A percentile compares a stretch with the other conserved stretches of the same genome.
Conservation (phyloP, 2,329 filamentous ascomycete genomes). For the Lecanicillium sp. region DNA sequence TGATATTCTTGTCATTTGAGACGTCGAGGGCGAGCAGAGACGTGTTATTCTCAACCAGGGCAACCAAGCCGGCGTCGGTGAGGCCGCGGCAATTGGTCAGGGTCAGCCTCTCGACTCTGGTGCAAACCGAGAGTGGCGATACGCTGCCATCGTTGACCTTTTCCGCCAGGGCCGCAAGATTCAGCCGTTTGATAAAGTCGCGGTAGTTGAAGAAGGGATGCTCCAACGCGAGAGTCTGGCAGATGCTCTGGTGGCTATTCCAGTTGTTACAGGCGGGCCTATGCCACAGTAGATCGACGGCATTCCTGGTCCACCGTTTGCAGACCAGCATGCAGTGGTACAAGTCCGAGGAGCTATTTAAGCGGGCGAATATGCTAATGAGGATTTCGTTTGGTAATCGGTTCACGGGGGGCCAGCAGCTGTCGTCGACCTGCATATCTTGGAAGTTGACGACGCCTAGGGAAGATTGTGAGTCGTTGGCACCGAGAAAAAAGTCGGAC, state of each 20-base stretch:
- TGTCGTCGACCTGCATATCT: constrained; percentile 63
- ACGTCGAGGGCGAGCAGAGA: constrained; percentile 86
- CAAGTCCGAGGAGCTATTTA: constrained; percentile 68
- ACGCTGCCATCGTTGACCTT: constrained; percentile 85
- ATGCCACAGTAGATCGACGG: constrained; percentile 91
- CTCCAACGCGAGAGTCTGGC: constrained; percentile 62
- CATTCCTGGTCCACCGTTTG: constrained; percentile 85
- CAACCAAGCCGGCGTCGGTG: constrained; percentile 75
- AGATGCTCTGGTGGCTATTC: constrained; percentile 73
- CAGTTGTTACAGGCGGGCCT: constrained; percentile 85
- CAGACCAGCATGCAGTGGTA: constrained; percentile 90
- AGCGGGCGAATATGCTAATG: constrained; percentile 83
- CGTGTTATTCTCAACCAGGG: constrained; percentile 69
- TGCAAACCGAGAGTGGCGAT: constrained; percentile 72
- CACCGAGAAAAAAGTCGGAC: constrained; percentile 82
- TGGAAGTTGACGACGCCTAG: constrained; percentile 72
- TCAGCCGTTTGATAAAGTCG: constrained; percentile 85
- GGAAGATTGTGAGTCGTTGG: constrained; percentile 91
- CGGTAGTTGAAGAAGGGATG: constrained; percentile 83
- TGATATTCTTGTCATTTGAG: constrained; percentile 75
- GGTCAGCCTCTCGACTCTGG: constrained; percentile 84
- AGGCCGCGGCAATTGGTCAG: constrained; percentile 82
- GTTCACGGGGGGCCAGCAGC: constrained; percentile 70
- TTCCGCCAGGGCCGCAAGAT: constrained; percentile 70
- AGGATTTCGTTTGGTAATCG: constrained; percentile 89